A percentile compares a stretch with the other conserved stretches of the same genome.
Evolutionary conservation across 495 filamentous ascomycete species (phyloP).

Genomic region (Hyaloscypha variabilis): DNA sequence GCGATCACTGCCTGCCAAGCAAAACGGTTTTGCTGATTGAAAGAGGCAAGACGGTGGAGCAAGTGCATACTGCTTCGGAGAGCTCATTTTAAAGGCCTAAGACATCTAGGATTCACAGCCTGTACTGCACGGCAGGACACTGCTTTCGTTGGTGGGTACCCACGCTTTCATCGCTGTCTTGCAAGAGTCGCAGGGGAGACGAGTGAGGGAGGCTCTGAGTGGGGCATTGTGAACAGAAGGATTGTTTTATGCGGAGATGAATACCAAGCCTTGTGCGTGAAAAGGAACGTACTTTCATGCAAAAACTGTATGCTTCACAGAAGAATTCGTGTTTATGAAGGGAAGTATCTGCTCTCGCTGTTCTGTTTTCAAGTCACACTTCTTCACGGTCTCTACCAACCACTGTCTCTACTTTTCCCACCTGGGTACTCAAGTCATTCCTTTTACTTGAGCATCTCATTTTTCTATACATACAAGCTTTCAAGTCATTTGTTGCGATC

Average conservation of each 20-base stretch:
- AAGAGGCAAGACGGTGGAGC: neutral
- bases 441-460: neutral
- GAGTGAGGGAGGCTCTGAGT: neutral
- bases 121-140: neutral
- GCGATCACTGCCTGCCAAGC: neutral
- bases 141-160: neutral
- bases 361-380: neutral
- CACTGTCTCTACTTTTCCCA: neutral
- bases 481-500: neutral
- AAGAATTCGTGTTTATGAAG: neutral
- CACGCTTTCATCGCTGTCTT: neutral
- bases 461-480: neutral
- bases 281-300: neutral
- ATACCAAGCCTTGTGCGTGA: neutral
- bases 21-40: neutral
- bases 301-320: neutral
- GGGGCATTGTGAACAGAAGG: neutral
- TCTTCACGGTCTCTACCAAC: neutral
- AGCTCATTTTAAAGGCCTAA: neutral
- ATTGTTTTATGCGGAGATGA: neutral
- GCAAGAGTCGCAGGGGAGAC: neutral
- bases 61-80: neutral
- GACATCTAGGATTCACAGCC: neutral
- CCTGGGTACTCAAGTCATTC: neutral
- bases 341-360: neutral